Conservation (phyloP, 768 basidiomycete species). For the Russula virescens region DNA sequence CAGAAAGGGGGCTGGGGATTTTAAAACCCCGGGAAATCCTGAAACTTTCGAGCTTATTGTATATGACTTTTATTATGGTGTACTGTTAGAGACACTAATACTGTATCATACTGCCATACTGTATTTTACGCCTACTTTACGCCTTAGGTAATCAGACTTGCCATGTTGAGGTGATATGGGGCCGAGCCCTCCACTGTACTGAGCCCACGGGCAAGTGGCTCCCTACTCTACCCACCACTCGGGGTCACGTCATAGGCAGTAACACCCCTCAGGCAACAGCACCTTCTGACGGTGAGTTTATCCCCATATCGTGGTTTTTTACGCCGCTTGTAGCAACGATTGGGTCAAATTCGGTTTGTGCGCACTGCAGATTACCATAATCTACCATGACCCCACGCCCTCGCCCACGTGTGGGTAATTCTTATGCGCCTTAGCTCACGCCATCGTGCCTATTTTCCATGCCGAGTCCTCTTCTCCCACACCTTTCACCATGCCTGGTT, state of each 20-base stretch:
- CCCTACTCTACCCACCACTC: background rate
- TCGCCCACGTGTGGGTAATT: constrained; percentile 12
- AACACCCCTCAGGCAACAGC: background rate
- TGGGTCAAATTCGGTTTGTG: background rate
- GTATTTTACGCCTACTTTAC: background rate
- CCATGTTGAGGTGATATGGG: background rate
- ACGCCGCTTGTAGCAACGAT: background rate
- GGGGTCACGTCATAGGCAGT: background rate
- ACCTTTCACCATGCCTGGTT: constrained; percentile 15
- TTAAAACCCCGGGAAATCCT: background rate
- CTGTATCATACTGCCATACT: too few species aligned
- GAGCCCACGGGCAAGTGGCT: background rate
- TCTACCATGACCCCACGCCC: too few species aligned
- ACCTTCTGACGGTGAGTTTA: background rate
- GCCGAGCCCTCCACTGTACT: background rate
- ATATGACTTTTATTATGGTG: too few species aligned
- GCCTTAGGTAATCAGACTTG: background rate
- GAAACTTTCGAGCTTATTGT: too few species aligned
- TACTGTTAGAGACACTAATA: too few species aligned
- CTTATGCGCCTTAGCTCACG: constrained; percentile 3
- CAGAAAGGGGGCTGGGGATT: constrained; percentile 20
- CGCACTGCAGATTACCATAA: too few species aligned
- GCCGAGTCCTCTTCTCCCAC: background rate
- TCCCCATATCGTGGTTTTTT: background rate
- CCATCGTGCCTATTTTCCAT: background rate